Base-by-base conservation (phyloP, 768 basidiomycete genomes). In the Baorangia bicolor region DNA sequence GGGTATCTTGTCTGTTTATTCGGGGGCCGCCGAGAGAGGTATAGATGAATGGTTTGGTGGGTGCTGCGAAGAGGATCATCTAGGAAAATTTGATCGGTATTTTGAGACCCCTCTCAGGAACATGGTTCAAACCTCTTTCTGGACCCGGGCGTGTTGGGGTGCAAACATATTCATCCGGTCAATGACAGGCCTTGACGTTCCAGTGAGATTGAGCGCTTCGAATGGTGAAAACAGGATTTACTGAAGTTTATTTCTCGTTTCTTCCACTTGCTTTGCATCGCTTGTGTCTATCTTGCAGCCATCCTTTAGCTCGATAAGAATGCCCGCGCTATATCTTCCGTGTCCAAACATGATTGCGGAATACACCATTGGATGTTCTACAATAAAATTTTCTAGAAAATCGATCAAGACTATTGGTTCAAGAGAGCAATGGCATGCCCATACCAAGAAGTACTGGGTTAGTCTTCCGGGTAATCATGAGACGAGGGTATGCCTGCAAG, bases 271-370 rank as follows among this genome's bases (percentile, higher is more conserved):
- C 38, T 34, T 46, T 23, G 28, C 11, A 40, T 66, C 53, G 5
- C 8, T 37, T 3, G 49, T 43, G 25, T 63, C 64, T 5, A 65
- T 51, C 23, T 56, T 50, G 31, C 31, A 42, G 4, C 11, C 31
- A 18, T 55, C 51, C 42, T 50, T 21, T 20, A 66, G 49, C n/a
- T 65, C 51, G 40, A 66, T 57, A 21, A 63, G 55, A 20, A 57
- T 6, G 7, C 64, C 64, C 0, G 58, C 51, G 27, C 56, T 56
- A 28, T 61, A 64, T 53, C 65, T 57, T 49, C 51, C 64, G 14
- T 59, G 57, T 23, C 65, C 65, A 53, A 64, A 64, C 58, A 66
- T 55, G 55, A 61, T 51, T 28, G 65, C 62, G 12, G 55, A 52
- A 44, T 54, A 55, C 1, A 57, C 57, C 52, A 56, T 58, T 0